Base-by-base conservation (phyloP, 305 asterid species). In the Fraxinus paxiana region DNA sequence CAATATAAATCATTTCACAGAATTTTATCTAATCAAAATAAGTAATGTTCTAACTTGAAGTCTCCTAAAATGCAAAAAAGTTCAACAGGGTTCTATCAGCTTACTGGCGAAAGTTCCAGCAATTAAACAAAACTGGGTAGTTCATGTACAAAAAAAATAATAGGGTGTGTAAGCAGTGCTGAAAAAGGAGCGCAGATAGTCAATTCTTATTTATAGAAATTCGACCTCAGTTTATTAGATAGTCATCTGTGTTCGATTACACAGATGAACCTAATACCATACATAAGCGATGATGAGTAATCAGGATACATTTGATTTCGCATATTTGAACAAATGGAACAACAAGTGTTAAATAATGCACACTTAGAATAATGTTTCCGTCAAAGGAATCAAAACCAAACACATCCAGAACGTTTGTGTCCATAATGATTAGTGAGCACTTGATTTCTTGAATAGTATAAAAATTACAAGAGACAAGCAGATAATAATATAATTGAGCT, bases 401-500 rank as follows among this genome's bases (percentile, higher is more conserved):
- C 6, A 59, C 38, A 20, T 61, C 69, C 15, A 59, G 30, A 59
- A 59, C 8, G 5, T 59, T 20, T 20, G 31, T 12, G 28, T 59
- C 15, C 71, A 8, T 22, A n/a, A n/a, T n/a, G n/a, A n/a, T n/a
- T n/a, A 22, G 26, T 61, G 9, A 2, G 70, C 70, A 54, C 56
- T 20, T 26, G 15, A 72, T 20, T 35, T 77, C 67, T 82, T 10
- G 61, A 15, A 72, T 6, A 56, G 24, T 13, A 69, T 33, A 70
- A 59, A n/a, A 65, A 41, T 51, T 76, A 48, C 35, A 77, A 81
- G n/a, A 22, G 72, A 81, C 48, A 61, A 33, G 9, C 26, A 7
- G 28, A 56, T 56, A 56, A 56, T 56, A 4, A 56, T 17, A 56
- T 18, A 61, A 17, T 30, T 63, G 26, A 76, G 31, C 41, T 65